Base-by-base conservation (phyloP, 192 early-diverging fungal species). In the Coemansia sp. region DNA sequence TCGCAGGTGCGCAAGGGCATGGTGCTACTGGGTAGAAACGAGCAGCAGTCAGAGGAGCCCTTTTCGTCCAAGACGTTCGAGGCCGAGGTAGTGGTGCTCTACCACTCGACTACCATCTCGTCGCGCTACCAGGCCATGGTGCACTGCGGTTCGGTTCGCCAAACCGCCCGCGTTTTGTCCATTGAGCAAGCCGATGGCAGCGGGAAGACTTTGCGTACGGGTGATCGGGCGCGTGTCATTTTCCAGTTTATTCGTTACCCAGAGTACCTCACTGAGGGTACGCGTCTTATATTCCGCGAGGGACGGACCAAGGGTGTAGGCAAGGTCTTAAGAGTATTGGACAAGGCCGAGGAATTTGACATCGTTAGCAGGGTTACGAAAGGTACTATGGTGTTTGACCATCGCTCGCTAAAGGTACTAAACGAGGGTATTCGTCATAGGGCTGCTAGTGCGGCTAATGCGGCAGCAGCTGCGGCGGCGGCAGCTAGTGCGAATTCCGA, bases 41-140 rank as follows among this genome's bases (percentile, higher is more conserved):
- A 70, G 14, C 60, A 62, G 13, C 6, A 29, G 27, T 62, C 29
- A 5, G 40, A 40, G 54, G 51, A 66, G 42, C 75, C 78, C 8
- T 37, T 34, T 5, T 68, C 74, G 13, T 67, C 83, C 29, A 73
- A 85, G 54, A 87, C 88, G 64, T 96, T 95, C 75, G 95, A 95
- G 69, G 95, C 95, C 27, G 95, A 97, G 74, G 87, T 97, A n/a
- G 78, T 94, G 35, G 90, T 97, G 0, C 78, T 97, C 11, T 95
- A 93, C 72, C 94, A 96, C 73, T 91, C 91, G 35, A 95, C 95
- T 0, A 97, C 95, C 6, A 97, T 97, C 63, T 88, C 88, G 13
- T 84, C 86, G 59, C 91, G 91, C 63, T 97, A 97, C 78, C 95
- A 97, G 83, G 94, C 95, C 4, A 97, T 97, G 95, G 66, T 97